Evolutionary conservation across 805 yeast species (phyloP).

Genomic region (Pichia manshurica): DNA sequence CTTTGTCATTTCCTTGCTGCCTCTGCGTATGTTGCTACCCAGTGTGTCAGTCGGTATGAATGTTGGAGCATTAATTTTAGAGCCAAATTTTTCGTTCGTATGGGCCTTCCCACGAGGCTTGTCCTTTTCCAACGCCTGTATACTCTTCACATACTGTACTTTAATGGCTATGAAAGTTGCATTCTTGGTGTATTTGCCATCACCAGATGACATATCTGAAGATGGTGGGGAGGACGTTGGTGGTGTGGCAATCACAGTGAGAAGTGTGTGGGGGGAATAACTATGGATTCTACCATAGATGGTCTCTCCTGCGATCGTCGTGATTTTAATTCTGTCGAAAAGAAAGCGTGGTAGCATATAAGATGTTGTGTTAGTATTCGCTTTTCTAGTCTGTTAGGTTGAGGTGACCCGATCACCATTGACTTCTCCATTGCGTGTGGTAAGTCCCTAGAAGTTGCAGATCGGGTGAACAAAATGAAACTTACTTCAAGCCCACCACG

Average conservation of each 20-base stretch:
- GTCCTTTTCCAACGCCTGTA: conserved; percentile 39
- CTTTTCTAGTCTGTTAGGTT: too few relatives aligned
- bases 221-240: background rate
- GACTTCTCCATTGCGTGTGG: too few relatives aligned
- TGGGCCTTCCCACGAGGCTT: conserved; percentile 21
- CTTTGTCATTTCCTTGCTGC: conserved; percentile 16
- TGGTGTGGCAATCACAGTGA: conserved; percentile 21
- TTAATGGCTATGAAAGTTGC: conserved; percentile 45
- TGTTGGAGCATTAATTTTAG: conserved; percentile 19
- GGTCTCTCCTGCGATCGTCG: conserved; percentile 41
- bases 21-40: conserved; percentile 17
- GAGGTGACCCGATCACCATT: too few relatives aligned
- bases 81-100: conserved; percentile 22
- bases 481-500: conserved; percentile 32
- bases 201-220: background rate
- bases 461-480: conserved; percentile 1
- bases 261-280: conserved; percentile 44
- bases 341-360: background rate
- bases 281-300: conserved; percentile 62
- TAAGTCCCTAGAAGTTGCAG: too few relatives aligned
- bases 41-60: conserved; percentile 17
- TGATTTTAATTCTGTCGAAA: conserved; percentile 46
- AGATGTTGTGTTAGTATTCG: background rate
- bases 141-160: conserved; percentile 49
- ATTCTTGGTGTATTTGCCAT: conserved; percentile 3